Conservation (phyloP, 2,329 filamentous ascomycete species). For the Volutella citrinella region DNA sequence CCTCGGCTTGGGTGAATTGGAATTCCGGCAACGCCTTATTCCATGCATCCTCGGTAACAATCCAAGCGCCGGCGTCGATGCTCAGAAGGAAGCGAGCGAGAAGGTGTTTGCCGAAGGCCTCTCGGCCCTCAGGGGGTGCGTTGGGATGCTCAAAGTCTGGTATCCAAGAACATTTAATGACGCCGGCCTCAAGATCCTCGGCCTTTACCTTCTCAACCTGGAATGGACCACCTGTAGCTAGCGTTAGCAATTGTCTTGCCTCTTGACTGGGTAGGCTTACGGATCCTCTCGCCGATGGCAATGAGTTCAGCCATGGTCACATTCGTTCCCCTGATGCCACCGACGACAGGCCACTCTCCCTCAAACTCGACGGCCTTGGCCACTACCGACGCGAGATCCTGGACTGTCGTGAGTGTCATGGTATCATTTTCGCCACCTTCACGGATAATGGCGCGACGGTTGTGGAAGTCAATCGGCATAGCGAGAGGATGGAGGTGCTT, state of each 20-base stretch:
- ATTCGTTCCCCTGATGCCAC: constrained; percentile 39
- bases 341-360: constrained; percentile 38
- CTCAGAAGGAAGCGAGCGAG: constrained; percentile 9
- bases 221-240: constrained; percentile 17
- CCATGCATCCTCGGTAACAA: constrained; percentile 40
- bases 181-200: constrained; percentile 17
- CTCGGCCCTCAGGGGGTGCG: constrained; percentile 14
- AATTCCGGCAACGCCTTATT: constrained; percentile 43
- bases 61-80: constrained; percentile 19
- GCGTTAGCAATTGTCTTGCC: too few relatives aligned
- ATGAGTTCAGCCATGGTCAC: constrained; percentile 36
- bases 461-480: constrained; percentile 36
- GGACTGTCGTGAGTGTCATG: constrained; percentile 42
- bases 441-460: constrained; percentile 39
- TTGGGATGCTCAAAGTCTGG: constrained; percentile 13
- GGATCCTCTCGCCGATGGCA: constrained; percentile 37
- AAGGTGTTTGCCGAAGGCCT: constrained; percentile 5
- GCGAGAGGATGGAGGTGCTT: constrained; percentile 41
- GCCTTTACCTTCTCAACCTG: constrained; percentile 12
- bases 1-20: constrained; percentile 37
- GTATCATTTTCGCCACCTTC: constrained; percentile 39
- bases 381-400: constrained; percentile 41
- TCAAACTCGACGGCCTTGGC: constrained; percentile 41
- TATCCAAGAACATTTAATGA: constrained; percentile 24
- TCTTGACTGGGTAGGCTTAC: constrained; percentile 12